Conservation (phyloP, 2,329 filamentous ascomycete species). For the Ploettnerulaceae sp. region DNA sequence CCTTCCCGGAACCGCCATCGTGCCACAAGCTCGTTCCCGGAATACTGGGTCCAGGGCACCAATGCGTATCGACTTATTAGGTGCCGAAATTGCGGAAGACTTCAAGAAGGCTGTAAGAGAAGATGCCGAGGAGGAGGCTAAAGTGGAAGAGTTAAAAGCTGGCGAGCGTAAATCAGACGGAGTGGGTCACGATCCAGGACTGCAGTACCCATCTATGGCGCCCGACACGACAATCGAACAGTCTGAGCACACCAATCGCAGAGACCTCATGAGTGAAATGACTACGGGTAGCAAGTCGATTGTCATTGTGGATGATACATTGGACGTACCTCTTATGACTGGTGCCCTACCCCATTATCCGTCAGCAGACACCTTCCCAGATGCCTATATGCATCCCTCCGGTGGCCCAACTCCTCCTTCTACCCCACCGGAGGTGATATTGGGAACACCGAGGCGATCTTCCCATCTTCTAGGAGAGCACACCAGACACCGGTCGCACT, state of each 20-base stretch:
- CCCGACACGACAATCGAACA: conserved; percentile 26
- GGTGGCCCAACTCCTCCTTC: conserved; percentile 56
- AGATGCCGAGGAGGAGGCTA: conserved; percentile 51
- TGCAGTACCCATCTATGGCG: conserved; percentile 27
- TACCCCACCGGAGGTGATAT: conserved; percentile 48
- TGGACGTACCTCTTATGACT: conserved; percentile 48
- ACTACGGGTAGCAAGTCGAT: conserved; percentile 86
- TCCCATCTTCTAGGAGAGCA: conserved; percentile 50
- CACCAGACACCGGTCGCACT: conserved; percentile 32
- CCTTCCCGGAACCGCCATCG: conserved; percentile 54
- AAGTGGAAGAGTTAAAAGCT: conserved; percentile 34
- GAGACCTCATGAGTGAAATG: conserved; percentile 26
- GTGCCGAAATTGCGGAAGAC: conserved; percentile 71
- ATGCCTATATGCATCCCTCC: conserved; percentile 45
- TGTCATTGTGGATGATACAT: conserved; percentile 63
- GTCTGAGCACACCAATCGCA: conserved; percentile 10
- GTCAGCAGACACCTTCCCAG: conserved; percentile 50
- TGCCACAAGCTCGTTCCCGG: conserved; percentile 49
- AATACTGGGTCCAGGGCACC: conserved; percentile 45
- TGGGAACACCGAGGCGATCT: conserved; percentile 48
- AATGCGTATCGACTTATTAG: conserved; percentile 73
- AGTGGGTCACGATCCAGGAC: conserved; percentile 16
- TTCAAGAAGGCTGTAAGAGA: conserved; percentile 72
- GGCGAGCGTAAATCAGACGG: conserved; percentile 23
- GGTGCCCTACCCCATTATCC: conserved; percentile 38